Evolutionary conservation across 225 moss, liverwort and hornwort species (phyloP), one percentile per base, ranked within the genome.

Genomic region (Straminergon stramineum): DNA sequence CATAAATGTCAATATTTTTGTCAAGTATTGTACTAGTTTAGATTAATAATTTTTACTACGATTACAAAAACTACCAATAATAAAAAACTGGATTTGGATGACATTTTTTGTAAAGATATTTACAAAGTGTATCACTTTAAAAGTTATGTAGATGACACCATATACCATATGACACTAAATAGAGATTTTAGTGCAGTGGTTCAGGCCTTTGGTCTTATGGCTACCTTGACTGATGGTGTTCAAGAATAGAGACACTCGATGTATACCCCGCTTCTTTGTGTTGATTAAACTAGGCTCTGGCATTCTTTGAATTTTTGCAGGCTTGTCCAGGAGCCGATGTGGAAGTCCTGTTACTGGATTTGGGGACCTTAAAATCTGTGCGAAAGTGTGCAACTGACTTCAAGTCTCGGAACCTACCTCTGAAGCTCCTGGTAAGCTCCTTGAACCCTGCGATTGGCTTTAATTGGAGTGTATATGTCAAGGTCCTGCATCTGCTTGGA

Each of bases 281-380:
- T 66, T 77, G 55, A 23, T 43, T 58, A 58, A 69, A 35, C 22
- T 22, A 58, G 32, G 16, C 48, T 83, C 17, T 83, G 43, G 77
- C 63, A 45, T 76, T 53, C 35, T 7, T 79, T 85, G 85, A 51
- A 34, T 18, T 62, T 69, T 48, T 87, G 88, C 96, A 99, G 97
- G 88, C 92, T 84, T 96, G 89, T 83, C 95, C 96, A 87, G 93
- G 85, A 88, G 99, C 97, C 60, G 97, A 97, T 93, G 94, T 99
- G 32, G 97, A 99, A 87, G 90, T 97, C 74, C 77, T 99, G 78
- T 83, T 95, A 76, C 93, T 97, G 63, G 94, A 97, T 88, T 89
- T 99, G 84, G 86, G 83, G 74, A 92, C 90, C 73, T 62, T 96
- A 58, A 95, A 97, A 58, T 99, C 99, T 62, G 96, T 99, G 73